These are phyloP conservation scores for Tetrahymena malaccensis DNA, from an alignment of 73 alveolate genomes.

Conservation along the genomic window DNA sequence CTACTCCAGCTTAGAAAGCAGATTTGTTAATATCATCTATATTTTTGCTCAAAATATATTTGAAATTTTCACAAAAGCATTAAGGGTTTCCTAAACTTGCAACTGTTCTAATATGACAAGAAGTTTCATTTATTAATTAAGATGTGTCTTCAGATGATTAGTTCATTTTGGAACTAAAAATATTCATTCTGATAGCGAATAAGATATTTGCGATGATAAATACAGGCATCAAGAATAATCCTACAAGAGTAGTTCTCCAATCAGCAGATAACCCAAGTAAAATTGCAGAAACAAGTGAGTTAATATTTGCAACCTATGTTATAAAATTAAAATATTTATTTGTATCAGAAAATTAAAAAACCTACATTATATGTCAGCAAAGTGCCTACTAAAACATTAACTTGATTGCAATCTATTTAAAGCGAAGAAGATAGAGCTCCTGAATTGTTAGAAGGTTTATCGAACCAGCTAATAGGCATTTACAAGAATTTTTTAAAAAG, in stretches of 20 bases:
- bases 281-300: conserved; percentile 1
- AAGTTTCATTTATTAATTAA: background rate
- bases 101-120: background rate
- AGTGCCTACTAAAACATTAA: conserved; percentile 45
- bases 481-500: conserved; percentile 51
- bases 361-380: conserved; percentile 40
- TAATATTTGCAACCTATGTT: background rate
- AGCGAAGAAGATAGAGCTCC: conserved; percentile 69
- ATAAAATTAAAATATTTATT: background rate
- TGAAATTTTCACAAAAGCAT: background rate
- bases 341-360: background rate
- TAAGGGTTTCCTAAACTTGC: background rate
- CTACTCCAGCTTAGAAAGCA: background rate
- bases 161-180: background rate
- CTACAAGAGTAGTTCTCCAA: conserved; percentile 48
- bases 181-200: background rate
- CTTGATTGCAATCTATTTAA: conserved; percentile 14
- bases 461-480: conserved; percentile 78
- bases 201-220: conserved; percentile 15
- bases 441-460: conserved; percentile 64
- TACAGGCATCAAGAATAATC: conserved; percentile 29
- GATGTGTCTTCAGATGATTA: background rate
- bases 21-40: background rate
- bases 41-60: background rate
- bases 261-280: conserved; percentile 9